Evolutionary conservation across 805 yeast species (phyloP).

Genomic region (Myxozyma vanderwaltii): DNA sequence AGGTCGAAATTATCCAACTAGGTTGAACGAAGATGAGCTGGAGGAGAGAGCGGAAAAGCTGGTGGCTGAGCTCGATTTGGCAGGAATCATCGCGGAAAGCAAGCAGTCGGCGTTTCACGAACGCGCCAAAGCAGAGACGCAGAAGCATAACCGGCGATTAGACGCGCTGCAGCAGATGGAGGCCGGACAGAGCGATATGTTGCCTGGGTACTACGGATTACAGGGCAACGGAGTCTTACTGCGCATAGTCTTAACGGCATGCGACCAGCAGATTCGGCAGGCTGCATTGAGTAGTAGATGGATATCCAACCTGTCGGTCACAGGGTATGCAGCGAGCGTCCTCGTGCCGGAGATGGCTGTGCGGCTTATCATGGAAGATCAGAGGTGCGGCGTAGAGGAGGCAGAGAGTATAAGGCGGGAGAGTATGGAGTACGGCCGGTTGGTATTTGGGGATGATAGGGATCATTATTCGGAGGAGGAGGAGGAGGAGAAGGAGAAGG

Average conservation of each 20-base stretch:
- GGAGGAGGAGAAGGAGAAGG: neutral
- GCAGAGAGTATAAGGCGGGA: slow-evolving; percentile 30
- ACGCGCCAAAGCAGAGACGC: slow-evolving; percentile 15
- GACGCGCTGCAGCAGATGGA: slow-evolving; percentile 26
- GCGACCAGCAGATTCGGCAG: slow-evolving; percentile 5
- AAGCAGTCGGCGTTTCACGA: slow-evolving; percentile 17
- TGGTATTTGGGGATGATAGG: slow-evolving; percentile 8
- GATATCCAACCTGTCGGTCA: slow-evolving; percentile 32
- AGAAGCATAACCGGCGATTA: slow-evolving; percentile 11
- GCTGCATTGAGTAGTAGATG: slow-evolving; percentile 18
- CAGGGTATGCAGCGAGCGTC: slow-evolving; percentile 27
- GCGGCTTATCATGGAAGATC: slow-evolving; percentile 31
- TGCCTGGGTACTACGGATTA: slow-evolving; percentile 34
- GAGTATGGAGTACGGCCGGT: slow-evolving; percentile 29
- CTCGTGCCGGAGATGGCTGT: slow-evolving; percentile 33
- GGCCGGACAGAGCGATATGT: slow-evolving; percentile 9
- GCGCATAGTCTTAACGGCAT: slow-evolving; percentile 6
- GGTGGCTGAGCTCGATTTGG: neutral
- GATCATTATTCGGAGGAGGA: slow-evolving; percentile 1
- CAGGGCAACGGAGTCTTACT: slow-evolving; percentile 22
- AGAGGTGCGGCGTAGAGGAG: slow-evolving; percentile 3
- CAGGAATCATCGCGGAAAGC: slow-evolving; percentile 16
- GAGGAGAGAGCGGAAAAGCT: slow-evolving; percentile 7
- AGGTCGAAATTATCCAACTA: slow-evolving; percentile 23
- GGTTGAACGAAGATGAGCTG: slow-evolving; percentile 14